Conservation (phyloP, 768 basidiomycete species). For the Suillus subalutaceus region DNA sequence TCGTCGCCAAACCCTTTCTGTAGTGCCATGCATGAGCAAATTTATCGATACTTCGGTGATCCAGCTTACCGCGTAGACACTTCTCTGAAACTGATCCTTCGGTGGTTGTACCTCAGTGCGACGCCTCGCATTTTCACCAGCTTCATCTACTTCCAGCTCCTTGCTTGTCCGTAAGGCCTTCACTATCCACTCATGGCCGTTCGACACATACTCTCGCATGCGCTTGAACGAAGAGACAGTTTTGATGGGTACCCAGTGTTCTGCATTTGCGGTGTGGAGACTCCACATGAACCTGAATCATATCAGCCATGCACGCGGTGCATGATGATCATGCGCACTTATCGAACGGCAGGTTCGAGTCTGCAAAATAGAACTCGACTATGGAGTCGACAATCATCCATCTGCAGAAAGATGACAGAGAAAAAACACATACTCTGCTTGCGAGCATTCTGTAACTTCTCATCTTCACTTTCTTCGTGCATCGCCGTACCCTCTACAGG, state of each 20-base stretch:
- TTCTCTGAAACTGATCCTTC: slow-evolving; percentile 78
- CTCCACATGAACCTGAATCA: slow-evolving; percentile 89
- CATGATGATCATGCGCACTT: slow-evolving; percentile 46
- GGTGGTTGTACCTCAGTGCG: slow-evolving; percentile 76
- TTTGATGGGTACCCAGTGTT: slow-evolving; percentile 89
- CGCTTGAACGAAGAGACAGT: slow-evolving; percentile 94
- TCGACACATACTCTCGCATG: slow-evolving; percentile 72
- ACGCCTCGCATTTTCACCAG: slow-evolving; percentile 73
- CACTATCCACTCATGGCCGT: slow-evolving; percentile 71
- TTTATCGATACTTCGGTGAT: slow-evolving; percentile 2
- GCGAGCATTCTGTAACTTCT: slow-evolving; percentile 49
- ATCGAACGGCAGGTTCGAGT: slow-evolving; percentile 93
- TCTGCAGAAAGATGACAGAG: not conserved
- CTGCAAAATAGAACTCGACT: slow-evolving; percentile 98
- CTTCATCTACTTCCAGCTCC: slow-evolving; percentile 74
- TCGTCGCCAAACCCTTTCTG: slow-evolving; percentile 90
- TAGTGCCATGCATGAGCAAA: slow-evolving; percentile 7
- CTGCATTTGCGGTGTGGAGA: slow-evolving; percentile 73
- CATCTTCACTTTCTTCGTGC: slow-evolving; percentile 40
- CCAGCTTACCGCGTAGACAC: slow-evolving; percentile 81
- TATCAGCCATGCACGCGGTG: not conserved
- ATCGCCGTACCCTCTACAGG: slow-evolving; percentile 22
- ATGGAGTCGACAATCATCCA: not conserved
- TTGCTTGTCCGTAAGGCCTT: slow-evolving; percentile 59
- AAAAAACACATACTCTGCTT: slow-evolving; percentile 51